Base-by-base conservation (phyloP, 2,329 filamentous ascomycete species). In the Hortaea werneckii region DNA sequence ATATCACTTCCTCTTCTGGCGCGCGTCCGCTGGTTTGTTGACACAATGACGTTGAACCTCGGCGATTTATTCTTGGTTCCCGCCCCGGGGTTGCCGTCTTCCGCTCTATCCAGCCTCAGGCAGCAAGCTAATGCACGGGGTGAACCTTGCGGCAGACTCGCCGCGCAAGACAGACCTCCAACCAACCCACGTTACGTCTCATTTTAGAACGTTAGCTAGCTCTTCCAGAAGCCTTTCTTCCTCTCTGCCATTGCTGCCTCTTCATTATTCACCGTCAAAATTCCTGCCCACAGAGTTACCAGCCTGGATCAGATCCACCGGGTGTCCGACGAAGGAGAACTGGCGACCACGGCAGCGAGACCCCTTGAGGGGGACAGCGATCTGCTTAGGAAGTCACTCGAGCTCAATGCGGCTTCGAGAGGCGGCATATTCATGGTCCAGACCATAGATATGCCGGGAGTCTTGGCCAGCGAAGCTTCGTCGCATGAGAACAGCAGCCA, bases 371-470 rank as follows among this genome's bases (percentile, higher is more conserved):
- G 56, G 55, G 54, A 59, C 47, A 48, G 53, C 35, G 40, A 38
- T 26, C 52, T 48, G 29, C 32, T 52, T 46, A 58, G 58, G 50
- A 61, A 62, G 51, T 59, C 56, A 48, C 54, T 58, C 41, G 51
- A 55, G 47, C 54, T 58, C 55, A 56, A 61, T 59, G 60, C 55
- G 44, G 54, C 50, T 43, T 48, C 53, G n/a, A 29, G 45, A 40
- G 49, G 48, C 28, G 49, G 52, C 52, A 56, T 59, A 48, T 63
- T 68, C 67, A 67, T 70, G 67, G 65, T 68, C 59, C 63, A 69
- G 62, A 61, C 60, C 50, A 57, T 69, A 60, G 69, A 70, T 52
- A 77, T 77, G 74, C 72, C 74, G 63, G 69, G 70, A 53, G 63
- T 57, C 58, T 66, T 52, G 29, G 43, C 40, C 46, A 43, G 45